A percentile compares a stretch with the other conserved stretches of the same genome.
Evolutionary conservation across 2,329 filamentous ascomycete species (phyloP).

Genomic region (Endoconidiophora laricicola): DNA sequence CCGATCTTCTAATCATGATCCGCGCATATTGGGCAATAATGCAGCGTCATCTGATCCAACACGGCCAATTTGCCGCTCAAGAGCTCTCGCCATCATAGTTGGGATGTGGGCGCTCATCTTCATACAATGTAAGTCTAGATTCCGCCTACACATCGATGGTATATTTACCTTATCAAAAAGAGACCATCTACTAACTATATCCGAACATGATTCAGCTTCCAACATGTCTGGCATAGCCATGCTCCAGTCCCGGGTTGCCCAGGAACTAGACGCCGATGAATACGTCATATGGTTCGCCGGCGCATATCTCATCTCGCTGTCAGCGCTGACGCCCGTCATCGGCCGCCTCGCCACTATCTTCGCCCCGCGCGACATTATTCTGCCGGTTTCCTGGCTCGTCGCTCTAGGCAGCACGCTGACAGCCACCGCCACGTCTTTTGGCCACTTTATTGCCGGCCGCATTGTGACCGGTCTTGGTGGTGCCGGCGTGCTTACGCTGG

Average conservation of each 20-base stretch:
- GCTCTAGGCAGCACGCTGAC: constrained; percentile 48
- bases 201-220: constrained; percentile 23
- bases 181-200: not conserved
- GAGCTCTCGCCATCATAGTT: not conserved
- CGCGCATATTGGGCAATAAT: too few relatives aligned
- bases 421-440: constrained; percentile 40
- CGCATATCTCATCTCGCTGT: constrained; percentile 50
- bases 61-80: not conserved
- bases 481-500: constrained; percentile 55
- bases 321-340: constrained; percentile 47
- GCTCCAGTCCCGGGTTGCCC: constrained; percentile 60
- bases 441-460: constrained; percentile 50
- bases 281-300: constrained; percentile 68
- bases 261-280: constrained; percentile 57
- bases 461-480: constrained; percentile 51
- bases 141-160: not conserved
- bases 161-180: constrained; percentile 1
- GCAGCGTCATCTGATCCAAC: too few relatives aligned
- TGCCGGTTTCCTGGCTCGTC: constrained; percentile 41
- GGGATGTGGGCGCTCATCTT: constrained; percentile 10
- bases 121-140: constrained; percentile 8
- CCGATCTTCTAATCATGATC: too few relatives aligned
- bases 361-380: constrained; percentile 46
- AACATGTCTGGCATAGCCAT: constrained; percentile 75
- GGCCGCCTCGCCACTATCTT: constrained; percentile 63